Conservation (phyloP, 768 basidiomycete genomes). For the Krasilnikovozyma curviuscula region DNA sequence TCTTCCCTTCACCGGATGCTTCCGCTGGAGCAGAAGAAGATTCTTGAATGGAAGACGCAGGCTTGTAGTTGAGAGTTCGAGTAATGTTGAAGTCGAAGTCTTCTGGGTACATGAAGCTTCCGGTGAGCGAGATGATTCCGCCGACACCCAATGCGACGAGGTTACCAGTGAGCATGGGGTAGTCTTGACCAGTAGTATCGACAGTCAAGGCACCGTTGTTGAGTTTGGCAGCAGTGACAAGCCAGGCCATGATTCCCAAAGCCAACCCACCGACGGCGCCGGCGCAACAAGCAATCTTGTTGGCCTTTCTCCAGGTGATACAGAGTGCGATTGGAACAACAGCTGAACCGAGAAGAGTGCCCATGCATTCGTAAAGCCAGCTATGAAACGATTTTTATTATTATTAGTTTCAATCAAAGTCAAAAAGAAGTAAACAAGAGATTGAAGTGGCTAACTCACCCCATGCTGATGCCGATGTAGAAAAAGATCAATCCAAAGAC, state of each 20-base stretch:
- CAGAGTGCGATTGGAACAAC: slow-evolving; percentile 74
- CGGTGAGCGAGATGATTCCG: slow-evolving; percentile 47
- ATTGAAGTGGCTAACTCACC: too few relatives aligned
- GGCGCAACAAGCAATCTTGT: slow-evolving; percentile 62
- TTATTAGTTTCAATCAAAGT: too few relatives aligned
- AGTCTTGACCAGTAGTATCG: slow-evolving; percentile 26
- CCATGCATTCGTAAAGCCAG: slow-evolving; percentile 30
- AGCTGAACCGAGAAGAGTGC: slow-evolving; percentile 61
- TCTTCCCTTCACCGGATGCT: slow-evolving; percentile 20
- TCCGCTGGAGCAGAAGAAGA: background rate
- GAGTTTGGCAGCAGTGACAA: slow-evolving; percentile 53
- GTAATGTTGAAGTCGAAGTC: slow-evolving; percentile 64
- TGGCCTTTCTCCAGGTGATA: slow-evolving; percentile 68
- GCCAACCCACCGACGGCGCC: slow-evolving; percentile 52
- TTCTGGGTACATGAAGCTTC: slow-evolving; percentile 56
- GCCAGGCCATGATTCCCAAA: slow-evolving; percentile 59
- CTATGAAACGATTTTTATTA: too few relatives aligned
- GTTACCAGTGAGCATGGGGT: slow-evolving; percentile 69
- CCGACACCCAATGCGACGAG: slow-evolving; percentile 66
- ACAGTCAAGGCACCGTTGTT: slow-evolving; percentile 57
- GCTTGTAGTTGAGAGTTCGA: slow-evolving; percentile 47
- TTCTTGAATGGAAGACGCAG: slow-evolving; percentile 6
- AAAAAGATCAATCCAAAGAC: slow-evolving; percentile 68
- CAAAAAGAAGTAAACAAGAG: too few relatives aligned
- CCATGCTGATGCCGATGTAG: slow-evolving; percentile 43